phyloP scores from a whole-genome alignment of 805 yeast species.

The Metschnikowia peoriensis region DNA sequence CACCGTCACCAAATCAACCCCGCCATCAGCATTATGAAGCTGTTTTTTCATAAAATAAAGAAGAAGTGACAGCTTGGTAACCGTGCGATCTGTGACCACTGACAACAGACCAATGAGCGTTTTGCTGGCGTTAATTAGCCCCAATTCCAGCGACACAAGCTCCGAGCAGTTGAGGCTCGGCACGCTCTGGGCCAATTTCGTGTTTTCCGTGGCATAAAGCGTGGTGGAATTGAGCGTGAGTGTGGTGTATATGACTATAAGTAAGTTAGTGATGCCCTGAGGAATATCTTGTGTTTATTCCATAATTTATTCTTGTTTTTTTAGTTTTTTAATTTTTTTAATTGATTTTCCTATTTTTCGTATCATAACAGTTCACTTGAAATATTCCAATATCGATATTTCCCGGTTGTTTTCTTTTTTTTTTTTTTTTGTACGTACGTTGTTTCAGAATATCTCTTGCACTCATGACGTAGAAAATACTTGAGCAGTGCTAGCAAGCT shows the following conservation, averaged over 20 bases:
- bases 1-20: slow-evolving; percentile 52
- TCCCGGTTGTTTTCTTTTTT: too few species aligned
- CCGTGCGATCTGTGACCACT: slow-evolving; percentile 23
- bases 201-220: slow-evolving; percentile 55
- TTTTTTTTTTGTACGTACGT: slow-evolving; percentile 11
- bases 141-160: slow-evolving; percentile 51
- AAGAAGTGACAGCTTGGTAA: slow-evolving; percentile 29
- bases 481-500: neutral
- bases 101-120: slow-evolving; percentile 41
- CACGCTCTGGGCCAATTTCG: slow-evolving; percentile 37
- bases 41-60: slow-evolving; percentile 51
- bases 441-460: slow-evolving; percentile 12
- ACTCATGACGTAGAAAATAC: slow-evolving; percentile 1
- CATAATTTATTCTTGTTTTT: neutral
- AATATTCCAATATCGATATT: slow-evolving; percentile 3
- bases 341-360: neutral
- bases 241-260: slow-evolving; percentile 46
- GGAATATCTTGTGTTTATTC: neutral
- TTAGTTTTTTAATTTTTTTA: neutral
- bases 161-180: slow-evolving; percentile 53
- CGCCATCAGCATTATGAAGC: slow-evolving; percentile 40
- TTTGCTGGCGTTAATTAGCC: slow-evolving; percentile 49
- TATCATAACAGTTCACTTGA: too few species aligned
- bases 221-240: slow-evolving; percentile 57
- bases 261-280: neutral